Conservation (phyloP, 805 yeast species). For the Ogataea dorogensis region DNA sequence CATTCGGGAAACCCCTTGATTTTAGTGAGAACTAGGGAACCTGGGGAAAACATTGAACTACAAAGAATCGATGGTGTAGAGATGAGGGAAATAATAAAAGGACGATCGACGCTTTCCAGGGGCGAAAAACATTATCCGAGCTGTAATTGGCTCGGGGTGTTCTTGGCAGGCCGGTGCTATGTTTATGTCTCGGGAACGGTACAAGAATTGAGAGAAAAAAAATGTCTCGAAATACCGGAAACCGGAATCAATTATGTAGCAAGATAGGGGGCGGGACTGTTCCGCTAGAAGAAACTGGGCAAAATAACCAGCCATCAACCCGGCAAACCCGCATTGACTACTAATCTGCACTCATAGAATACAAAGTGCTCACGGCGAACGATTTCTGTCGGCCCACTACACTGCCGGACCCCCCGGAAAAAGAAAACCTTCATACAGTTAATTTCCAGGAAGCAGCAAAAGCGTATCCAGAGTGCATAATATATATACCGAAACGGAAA, state of each 20-base stretch:
- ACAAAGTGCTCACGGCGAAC: too few relatives aligned
- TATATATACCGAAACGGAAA: slow-evolving; percentile 14
- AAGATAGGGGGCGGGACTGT: neutral
- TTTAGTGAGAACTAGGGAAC: slow-evolving; percentile 67
- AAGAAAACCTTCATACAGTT: slow-evolving; percentile 9
- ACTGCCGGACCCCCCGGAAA: slow-evolving; percentile 14
- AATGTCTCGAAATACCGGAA: slow-evolving; percentile 8
- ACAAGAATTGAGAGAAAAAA: slow-evolving; percentile 4
- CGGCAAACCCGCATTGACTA: too few relatives aligned
- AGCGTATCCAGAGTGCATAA: slow-evolving; percentile 7
- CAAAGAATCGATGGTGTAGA: slow-evolving; percentile 4
- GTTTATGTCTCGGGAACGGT: slow-evolving; percentile 14
- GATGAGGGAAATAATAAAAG: neutral
- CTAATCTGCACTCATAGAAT: too few relatives aligned
- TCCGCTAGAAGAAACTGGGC: slow-evolving; percentile 1
- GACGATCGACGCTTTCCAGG: slow-evolving; percentile 10
- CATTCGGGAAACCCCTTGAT: slow-evolving; percentile 86
- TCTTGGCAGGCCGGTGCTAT: slow-evolving; percentile 12
- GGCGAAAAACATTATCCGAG: slow-evolving; percentile 1
- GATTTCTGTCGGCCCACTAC: slow-evolving; percentile 2
- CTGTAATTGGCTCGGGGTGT: slow-evolving; percentile 5
- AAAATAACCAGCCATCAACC: too few relatives aligned
- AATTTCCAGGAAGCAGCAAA: slow-evolving; percentile 9
- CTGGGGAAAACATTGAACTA: slow-evolving; percentile 34
- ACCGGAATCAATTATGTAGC: slow-evolving; percentile 3